Evolutionary conservation across 345 rosid genomes (phyloP), one percentile per base, ranked within the genome.

Genomic region (Salix brachista): DNA sequence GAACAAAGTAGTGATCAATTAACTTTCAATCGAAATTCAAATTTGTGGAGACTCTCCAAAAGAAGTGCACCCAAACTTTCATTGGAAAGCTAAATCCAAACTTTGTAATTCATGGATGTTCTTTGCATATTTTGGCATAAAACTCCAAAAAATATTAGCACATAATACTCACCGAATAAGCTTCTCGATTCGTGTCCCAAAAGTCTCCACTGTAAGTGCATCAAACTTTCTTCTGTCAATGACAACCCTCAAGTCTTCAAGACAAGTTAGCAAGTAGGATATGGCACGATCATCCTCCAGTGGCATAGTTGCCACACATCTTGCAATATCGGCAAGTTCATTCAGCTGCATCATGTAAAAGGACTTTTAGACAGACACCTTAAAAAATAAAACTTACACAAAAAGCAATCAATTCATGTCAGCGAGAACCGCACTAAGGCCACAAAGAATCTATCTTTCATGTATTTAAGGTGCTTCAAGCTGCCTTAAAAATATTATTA

Each of bases 241-340:
- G 72, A 94, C 95, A 80, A 85, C 83, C 83, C 92, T 90, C 84
- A 92, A 86, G 80, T 90, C 98, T 41, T 90, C 96, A 75, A 96
- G 93, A 87, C 90, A 92, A 69, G 96, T 77, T 65, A 96, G 87
- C 74, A 96, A 82, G 83, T 86, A 91, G 6, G 93, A 87, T 21
- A 85, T 81, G 30, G 95, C 85, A 65, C 87, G 86, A 65, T 92
- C 97, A 86, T 96, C 97, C 60, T 89, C 92, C 80, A 88, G 82
- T 69, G 93, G 94, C 16, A 88, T 87, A 85, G 81, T 91, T 81
- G 95, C 98, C 46, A 87, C 97, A 87, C 96, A 91, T 87, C 88
- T 93, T 77, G 99, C 98, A 80, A 96, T 91, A 86, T 96, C 98
- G 56, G 94, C 98, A 85, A 96, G 98, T 80, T 96, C 99, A 86